Evolutionary conservation across 2,329 filamentous ascomycete genomes (phyloP).

Genomic region (Periconia sp.): DNA sequence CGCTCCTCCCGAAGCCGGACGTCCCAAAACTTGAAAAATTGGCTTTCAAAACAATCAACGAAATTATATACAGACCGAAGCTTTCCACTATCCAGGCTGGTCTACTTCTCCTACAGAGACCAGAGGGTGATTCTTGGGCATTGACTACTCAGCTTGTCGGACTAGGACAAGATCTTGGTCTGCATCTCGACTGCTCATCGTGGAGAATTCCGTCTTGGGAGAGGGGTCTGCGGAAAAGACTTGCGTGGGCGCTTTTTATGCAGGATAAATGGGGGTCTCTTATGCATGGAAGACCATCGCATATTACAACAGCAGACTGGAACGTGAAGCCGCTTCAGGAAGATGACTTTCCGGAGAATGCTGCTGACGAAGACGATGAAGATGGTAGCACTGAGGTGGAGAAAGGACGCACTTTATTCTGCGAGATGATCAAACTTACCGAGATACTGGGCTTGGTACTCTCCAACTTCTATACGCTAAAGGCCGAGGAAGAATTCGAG

Average conservation of each 20-base stretch:
- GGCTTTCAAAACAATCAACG: not conserved
- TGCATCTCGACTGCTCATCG: constrained; percentile 1
- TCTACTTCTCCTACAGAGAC: constrained; percentile 4
- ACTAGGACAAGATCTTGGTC: not conserved
- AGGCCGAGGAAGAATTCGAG: constrained; percentile 53
- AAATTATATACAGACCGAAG: not conserved
- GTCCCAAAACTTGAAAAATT: not conserved
- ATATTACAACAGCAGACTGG: constrained; percentile 2
- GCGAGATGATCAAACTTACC: constrained; percentile 59
- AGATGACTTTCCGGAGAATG: constrained; percentile 44
- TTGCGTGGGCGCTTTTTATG: constrained; percentile 5
- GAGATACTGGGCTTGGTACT: constrained; percentile 59
- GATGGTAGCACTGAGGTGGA: constrained; percentile 43
- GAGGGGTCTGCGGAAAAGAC: constrained; percentile 1
- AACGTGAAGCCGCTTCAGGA: not conserved
- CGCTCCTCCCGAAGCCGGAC: not conserved
- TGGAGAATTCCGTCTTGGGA: constrained; percentile 8
- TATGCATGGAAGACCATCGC: constrained; percentile 3
- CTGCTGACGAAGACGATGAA: constrained; percentile 39
- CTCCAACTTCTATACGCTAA: constrained; percentile 59
- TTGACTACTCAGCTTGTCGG: constrained; percentile 1
- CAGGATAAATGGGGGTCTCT: constrained; percentile 5
- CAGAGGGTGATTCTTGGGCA: not conserved
- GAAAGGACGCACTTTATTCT: constrained; percentile 51
- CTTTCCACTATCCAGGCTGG: constrained; percentile 1